Evolutionary conservation across 2,329 filamentous ascomycete genomes (phyloP).

Genomic region (Rhinocladiella mackenziei): DNA sequence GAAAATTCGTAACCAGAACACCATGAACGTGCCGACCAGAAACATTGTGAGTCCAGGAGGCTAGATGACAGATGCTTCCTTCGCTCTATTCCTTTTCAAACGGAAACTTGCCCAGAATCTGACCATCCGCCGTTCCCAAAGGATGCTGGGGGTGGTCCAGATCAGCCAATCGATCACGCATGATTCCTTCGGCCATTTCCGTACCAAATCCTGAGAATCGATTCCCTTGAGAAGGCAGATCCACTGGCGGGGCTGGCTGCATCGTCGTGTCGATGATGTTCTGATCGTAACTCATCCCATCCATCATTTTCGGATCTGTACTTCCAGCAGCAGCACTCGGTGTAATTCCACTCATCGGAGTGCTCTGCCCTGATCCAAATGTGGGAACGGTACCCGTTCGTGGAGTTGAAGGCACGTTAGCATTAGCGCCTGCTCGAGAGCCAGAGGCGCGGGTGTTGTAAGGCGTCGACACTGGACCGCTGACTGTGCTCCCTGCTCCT

Average conservation of each 20-base stretch:
- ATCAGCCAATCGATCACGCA: conserved; percentile 57
- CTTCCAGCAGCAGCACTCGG: conserved; percentile 42
- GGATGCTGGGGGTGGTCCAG: conserved; percentile 38
- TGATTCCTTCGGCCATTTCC: conserved; percentile 62
- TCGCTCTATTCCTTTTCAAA: conserved; percentile 27
- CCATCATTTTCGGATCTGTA: conserved; percentile 60
- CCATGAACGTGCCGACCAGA: neutral
- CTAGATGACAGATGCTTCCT: too few relatives aligned
- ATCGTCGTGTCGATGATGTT: conserved; percentile 64
- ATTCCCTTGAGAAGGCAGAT: conserved; percentile 29
- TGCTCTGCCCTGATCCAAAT: conserved; percentile 31
- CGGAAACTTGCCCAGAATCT: conserved; percentile 28
- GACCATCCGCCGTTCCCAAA: conserved; percentile 14
- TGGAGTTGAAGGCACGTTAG: conserved; percentile 36
- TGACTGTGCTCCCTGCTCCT: conserved; percentile 79
- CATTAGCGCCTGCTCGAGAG: conserved; percentile 36
- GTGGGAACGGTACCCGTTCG: conserved; percentile 18
- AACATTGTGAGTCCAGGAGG: neutral
- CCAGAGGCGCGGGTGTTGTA: conserved; percentile 39
- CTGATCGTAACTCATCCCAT: conserved; percentile 61
- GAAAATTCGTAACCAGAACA: neutral
- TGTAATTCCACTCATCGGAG: conserved; percentile 45
- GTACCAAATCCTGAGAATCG: conserved; percentile 32
- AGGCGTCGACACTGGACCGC: conserved; percentile 67
- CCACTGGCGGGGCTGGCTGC: conserved; percentile 52